phyloP scores from a whole-genome alignment of 495 filamentous ascomycete genomes.

The Ramalina peruviana region DNA sequence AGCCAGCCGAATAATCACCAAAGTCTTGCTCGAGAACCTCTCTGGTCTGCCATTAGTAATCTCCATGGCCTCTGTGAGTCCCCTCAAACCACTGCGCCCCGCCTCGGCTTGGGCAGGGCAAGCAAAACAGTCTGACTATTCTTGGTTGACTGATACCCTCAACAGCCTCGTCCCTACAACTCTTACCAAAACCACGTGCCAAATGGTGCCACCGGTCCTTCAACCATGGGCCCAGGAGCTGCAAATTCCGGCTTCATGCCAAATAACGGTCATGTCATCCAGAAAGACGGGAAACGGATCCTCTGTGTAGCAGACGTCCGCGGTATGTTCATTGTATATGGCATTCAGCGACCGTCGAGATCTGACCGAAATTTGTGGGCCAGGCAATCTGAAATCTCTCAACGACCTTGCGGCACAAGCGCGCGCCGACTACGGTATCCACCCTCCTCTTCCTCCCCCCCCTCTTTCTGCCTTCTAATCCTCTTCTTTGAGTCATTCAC shows the following conservation, averaged over 20 bases:
- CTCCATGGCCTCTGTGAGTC: too few species aligned
- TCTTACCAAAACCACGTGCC: slow-evolving; percentile 17
- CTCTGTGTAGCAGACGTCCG: slow-evolving; percentile 95
- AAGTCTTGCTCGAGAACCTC: too few species aligned
- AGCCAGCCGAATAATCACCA: too few species aligned
- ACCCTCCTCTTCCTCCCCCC: too few species aligned
- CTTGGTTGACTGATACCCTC: neutral
- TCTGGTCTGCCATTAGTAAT: too few species aligned
- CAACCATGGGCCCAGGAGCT: slow-evolving; percentile 24
- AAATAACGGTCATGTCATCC: slow-evolving; percentile 62
- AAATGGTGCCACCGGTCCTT: slow-evolving; percentile 13
- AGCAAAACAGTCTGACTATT: neutral
- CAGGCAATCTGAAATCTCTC: slow-evolving; percentile 87
- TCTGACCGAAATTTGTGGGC: slow-evolving; percentile 12
- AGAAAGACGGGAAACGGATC: slow-evolving; percentile 71
- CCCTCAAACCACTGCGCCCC: too few species aligned
- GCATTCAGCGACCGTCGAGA: neutral
- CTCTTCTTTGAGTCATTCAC: slow-evolving; percentile 96
- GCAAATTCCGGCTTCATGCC: slow-evolving; percentile 34
- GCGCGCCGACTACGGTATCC: slow-evolving; percentile 77
- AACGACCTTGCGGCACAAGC: slow-evolving; percentile 93
- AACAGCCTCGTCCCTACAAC: slow-evolving; percentile 12
- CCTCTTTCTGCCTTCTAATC: too few species aligned
- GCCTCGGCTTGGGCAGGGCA: too few species aligned
- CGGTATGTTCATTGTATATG: slow-evolving; percentile 41